Base-by-base conservation (phyloP, 495 filamentous ascomycete species). In the Lophiotrema nucula region DNA sequence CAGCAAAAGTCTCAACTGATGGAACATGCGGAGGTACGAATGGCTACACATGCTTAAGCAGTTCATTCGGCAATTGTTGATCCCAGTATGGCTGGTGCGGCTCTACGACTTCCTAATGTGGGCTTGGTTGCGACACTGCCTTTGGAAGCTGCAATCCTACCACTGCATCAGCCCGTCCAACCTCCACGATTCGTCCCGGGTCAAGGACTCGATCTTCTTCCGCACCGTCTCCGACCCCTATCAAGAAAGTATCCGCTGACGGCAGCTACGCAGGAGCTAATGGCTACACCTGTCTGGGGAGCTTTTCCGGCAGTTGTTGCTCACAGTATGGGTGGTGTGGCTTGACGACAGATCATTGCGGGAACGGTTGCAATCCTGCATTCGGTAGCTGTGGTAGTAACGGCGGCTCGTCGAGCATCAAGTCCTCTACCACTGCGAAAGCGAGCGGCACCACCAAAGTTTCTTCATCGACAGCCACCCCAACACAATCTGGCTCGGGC, bases 341-440 rank as follows among this genome's bases (percentile, higher is more conserved):
- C 10, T 26, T 12, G 31, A 47, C 16, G 39, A 39, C 48, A 38
- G 56, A 28, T 21, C 45, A 45, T 28, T 56, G 50, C 38, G 50
- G 50, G 21, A 27, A 33, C n/a, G 23, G 45, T 26, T 44, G 51
- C 22, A 50, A 49, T 23, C 16, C 38, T 24, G 33, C 25, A 25
- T 54, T 42, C 11, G 58, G 51, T 19, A 53, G 51, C 23, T 53
- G 53, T 44, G 24, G 12, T 15, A 26, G 26, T 26, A 50, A n/a
- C 54, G n/a, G n/a, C n/a, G n/a, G n/a, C n/a, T n/a, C n/a, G n/a
- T n/a, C n/a, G n/a, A n/a, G n/a, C n/a, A n/a, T n/a, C n/a, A n/a
- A n/a, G n/a, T 68, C 61, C 64, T 10, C 19, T 12, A 27, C 27
- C 28, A 50, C 47, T 21, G 21, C 39, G 10, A 43, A 43, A 19